Evolutionary conservation across 768 basidiomycete genomes (phyloP).

Genomic region (Tulasnella sp.): DNA sequence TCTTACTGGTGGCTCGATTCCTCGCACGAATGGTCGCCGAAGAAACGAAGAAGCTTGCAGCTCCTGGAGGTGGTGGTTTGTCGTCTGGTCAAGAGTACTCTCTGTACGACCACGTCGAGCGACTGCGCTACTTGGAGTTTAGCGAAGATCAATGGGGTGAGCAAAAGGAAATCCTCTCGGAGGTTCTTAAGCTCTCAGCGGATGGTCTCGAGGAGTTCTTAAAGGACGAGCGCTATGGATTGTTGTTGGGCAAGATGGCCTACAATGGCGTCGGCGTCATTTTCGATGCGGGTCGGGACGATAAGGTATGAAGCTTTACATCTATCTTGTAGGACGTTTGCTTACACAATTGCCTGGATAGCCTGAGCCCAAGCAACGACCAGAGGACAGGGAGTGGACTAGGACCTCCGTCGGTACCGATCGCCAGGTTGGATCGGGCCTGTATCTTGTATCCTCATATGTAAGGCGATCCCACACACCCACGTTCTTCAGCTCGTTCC

Average conservation of each 20-base stretch:
- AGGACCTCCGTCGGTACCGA: conserved; percentile 73
- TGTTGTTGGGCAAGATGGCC: conserved; percentile 62
- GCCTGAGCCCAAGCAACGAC: conserved; percentile 24
- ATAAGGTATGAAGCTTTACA: conserved; percentile 50
- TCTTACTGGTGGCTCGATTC: conserved; percentile 64
- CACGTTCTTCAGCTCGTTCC: neutral
- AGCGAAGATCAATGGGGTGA: conserved; percentile 40
- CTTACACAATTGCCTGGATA: conserved; percentile 16
- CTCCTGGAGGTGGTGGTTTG: conserved; percentile 12
- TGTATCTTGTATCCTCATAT: conserved; percentile 76
- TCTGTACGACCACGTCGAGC: conserved; percentile 72
- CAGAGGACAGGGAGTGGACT: conserved; percentile 66
- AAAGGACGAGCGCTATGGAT: conserved; percentile 57
- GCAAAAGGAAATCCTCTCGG: conserved; percentile 49
- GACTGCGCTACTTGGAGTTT: conserved; percentile 64
- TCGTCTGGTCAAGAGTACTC: conserved; percentile 44
- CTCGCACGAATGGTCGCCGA: conserved; percentile 65
- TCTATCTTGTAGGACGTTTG: neutral
- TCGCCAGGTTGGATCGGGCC: conserved; percentile 68
- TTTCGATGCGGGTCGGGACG: conserved; percentile 59
- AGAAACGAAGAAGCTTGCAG: conserved; percentile 57
- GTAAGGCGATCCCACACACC: conserved; percentile 37
- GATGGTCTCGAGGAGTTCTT: conserved; percentile 65
- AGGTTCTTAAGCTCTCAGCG: conserved; percentile 56
- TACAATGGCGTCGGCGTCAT: conserved; percentile 77